phyloP scores from a whole-genome alignment of 805 yeast species.

The Monosporozyma unispora region DNA sequence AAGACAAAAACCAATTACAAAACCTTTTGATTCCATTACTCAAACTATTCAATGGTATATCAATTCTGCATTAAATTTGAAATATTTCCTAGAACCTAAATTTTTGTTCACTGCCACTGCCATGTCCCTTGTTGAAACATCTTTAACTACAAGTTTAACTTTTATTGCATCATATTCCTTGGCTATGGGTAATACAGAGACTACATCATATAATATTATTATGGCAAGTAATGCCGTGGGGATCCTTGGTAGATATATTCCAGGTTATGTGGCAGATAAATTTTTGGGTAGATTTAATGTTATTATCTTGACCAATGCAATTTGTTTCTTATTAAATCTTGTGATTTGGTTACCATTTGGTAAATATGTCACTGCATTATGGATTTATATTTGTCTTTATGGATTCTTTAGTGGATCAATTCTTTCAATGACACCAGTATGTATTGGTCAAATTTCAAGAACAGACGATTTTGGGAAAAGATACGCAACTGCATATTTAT shows the following conservation, averaged over 20 bases:
- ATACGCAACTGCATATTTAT: slow-evolving; percentile 48
- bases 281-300: slow-evolving; percentile 46
- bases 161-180: slow-evolving; percentile 47
- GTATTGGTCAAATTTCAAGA: slow-evolving; percentile 50
- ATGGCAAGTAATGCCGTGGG: slow-evolving; percentile 42
- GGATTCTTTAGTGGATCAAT: slow-evolving; percentile 52
- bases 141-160: slow-evolving; percentile 40
- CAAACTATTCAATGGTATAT: slow-evolving; percentile 24
- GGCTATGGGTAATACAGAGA: slow-evolving; percentile 37
- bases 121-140: slow-evolving; percentile 38
- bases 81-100: slow-evolving; percentile 35
- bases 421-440: slow-evolving; percentile 48
- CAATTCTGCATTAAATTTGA: slow-evolving; percentile 25
- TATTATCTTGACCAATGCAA: slow-evolving; percentile 31
- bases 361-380: slow-evolving; percentile 28
- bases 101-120: slow-evolving; percentile 37
- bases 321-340: slow-evolving; percentile 31
- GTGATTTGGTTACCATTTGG: slow-evolving; percentile 39
- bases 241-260: slow-evolving; percentile 37
- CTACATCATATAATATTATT: slow-evolving; percentile 38
- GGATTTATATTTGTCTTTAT: slow-evolving; percentile 40
- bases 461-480: slow-evolving; percentile 47
- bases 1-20: slow-evolving; percentile 25
- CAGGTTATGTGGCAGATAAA: slow-evolving; percentile 38
- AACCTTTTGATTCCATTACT: slow-evolving; percentile 33